phyloP scores from a whole-genome alignment of 78 protist species.

The Diacronema lutheri region DNA sequence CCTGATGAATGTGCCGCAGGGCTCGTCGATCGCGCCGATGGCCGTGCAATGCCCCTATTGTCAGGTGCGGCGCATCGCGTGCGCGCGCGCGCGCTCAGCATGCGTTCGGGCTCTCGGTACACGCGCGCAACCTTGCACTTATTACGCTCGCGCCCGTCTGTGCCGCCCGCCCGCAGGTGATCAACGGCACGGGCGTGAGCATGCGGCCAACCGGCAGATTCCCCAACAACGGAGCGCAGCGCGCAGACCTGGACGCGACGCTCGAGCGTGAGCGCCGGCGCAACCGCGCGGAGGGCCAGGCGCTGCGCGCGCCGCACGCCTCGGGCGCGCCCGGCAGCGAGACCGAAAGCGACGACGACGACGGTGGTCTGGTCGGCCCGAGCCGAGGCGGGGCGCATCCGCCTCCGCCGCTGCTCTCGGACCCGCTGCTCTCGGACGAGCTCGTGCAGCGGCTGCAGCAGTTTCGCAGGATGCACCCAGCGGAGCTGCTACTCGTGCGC shows the following conservation, averaged over 20 bases:
- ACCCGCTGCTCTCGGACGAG: background rate
- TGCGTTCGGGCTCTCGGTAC: background rate
- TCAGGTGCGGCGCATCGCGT: background rate
- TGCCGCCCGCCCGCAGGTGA: background rate
- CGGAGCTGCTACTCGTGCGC: constrained; percentile 7
- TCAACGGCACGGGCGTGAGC: no score
- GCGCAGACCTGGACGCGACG: no score
- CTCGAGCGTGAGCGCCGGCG: no score
- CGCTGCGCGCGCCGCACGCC: no score
- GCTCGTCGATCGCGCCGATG: no score
- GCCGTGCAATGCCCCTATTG: background rate
- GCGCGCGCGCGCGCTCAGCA: background rate
- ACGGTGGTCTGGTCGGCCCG: no score
- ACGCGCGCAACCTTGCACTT: background rate
- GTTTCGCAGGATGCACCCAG: background rate
- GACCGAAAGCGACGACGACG: no score
- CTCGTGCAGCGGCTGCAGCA: background rate
- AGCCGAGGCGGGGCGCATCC: no score
- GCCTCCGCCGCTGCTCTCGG: background rate
- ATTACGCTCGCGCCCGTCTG: background rate
- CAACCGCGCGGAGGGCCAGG: no score
- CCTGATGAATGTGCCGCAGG: background rate
- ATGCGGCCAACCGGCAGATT: no score
- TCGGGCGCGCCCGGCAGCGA: no score
- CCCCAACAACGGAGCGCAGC: no score